phyloP scores from a whole-genome alignment of 805 yeast genomes.

The Blastobotrys terrestris region DNA sequence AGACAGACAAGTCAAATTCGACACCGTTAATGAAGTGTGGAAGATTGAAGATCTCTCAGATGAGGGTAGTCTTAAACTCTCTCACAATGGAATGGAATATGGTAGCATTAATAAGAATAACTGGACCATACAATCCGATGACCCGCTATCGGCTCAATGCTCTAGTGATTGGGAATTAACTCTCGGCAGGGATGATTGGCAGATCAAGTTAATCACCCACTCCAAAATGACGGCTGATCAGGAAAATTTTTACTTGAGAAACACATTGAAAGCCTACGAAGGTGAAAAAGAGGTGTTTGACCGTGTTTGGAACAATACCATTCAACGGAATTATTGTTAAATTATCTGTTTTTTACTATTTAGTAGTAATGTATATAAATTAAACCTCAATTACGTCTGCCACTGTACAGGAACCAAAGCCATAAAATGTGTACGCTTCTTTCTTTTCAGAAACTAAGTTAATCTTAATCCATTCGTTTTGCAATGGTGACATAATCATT shows the following conservation, averaged over 20 bases:
- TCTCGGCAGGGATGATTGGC: constrained; percentile 41
- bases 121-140: constrained; percentile 34
- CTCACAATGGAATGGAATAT: constrained; percentile 34
- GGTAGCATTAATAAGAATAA: constrained; percentile 37
- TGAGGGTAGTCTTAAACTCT: constrained; percentile 32
- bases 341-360: too few species aligned
- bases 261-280: constrained; percentile 34
- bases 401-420: background rate
- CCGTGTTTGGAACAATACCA: constrained; percentile 20
- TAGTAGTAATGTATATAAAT: constrained; percentile 1
- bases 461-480: background rate
- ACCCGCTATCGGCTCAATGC: constrained; percentile 37
- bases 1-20: constrained; percentile 26
- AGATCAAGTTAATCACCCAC: constrained; percentile 30
- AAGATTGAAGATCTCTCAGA: constrained; percentile 32
- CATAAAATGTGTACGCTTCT: background rate
- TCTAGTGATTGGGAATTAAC: constrained; percentile 37
- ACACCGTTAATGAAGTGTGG: constrained; percentile 34
- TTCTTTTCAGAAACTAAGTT: background rate
- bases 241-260: constrained; percentile 31
- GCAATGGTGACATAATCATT: background rate
- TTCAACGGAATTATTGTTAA: background rate
- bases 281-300: constrained; percentile 30
- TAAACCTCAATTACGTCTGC: background rate
- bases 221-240: constrained; percentile 32